Evolutionary conservation across 2,329 filamentous ascomycete species (phyloP).

Genomic region (Colletotrichum zoysiae): DNA sequence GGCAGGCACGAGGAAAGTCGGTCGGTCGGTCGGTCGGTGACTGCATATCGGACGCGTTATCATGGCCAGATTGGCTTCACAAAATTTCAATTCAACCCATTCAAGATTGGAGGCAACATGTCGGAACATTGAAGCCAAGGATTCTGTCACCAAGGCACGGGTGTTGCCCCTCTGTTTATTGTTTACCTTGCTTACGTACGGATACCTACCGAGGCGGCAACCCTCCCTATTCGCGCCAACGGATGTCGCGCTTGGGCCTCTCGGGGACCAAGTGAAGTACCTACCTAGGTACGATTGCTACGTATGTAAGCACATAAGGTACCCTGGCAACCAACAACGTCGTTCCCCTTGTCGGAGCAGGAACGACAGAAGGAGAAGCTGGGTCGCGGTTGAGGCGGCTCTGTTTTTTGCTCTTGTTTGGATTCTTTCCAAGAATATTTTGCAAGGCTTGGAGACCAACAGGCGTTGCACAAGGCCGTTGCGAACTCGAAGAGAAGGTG

Average conservation of each 20-base stretch:
- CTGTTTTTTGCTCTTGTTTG: background rate
- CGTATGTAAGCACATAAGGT: too few species aligned
- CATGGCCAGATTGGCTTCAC: too few species aligned
- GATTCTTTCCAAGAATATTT: background rate
- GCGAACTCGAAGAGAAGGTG: too few species aligned
- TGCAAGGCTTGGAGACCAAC: background rate
- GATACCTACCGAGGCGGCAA: too few species aligned
- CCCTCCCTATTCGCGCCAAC: background rate
- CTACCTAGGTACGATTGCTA: too few species aligned
- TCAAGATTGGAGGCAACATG: background rate
- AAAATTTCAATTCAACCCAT: too few species aligned
- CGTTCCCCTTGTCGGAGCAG: background rate
- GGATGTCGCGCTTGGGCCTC: background rate
- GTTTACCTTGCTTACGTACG: too few species aligned
- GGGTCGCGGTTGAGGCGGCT: background rate
- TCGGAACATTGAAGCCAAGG: background rate
- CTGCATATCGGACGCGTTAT: background rate
- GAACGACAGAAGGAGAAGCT: background rate
- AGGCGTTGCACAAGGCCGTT: too few species aligned
- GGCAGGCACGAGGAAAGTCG: background rate
- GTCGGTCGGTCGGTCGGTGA: too few species aligned
- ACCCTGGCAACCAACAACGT: conserved; percentile 4
- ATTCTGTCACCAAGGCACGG: background rate
- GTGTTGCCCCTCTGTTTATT: conserved; percentile 19
- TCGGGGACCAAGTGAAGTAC: background rate